Evolutionary conservation across 176 grass and related monocot genomes (phyloP), one percentile per base, ranked within the genome.

Genomic region (Cymbopogon citratus): DNA sequence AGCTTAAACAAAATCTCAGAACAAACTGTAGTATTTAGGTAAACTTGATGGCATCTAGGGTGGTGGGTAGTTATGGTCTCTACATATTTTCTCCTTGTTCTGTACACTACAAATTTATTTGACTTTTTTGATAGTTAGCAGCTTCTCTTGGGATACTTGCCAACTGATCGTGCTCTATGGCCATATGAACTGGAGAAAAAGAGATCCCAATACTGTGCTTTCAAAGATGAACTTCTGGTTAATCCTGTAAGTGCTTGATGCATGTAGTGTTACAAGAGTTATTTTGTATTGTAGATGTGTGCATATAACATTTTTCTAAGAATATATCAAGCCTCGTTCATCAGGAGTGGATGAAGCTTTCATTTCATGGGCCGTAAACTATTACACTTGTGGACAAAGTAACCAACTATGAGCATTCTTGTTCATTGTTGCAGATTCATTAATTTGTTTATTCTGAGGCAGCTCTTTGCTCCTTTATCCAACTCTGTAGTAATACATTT

Each of bases 121-220:
- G 74, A 89, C 61, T 91, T 91, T 89, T 78, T 87, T 90, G 89
- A 85, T 98, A 95, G 92, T 86, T 81, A 93, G 85, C 96, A 95
- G 96, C 90, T 98, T 88, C 91, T 98, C 21, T 91, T 98, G 91
- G 96, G 92, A 66, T 95, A 95, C 78, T 86, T 98, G 73, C 92
- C 92, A 64, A 83, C 57, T 80, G 96, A 98, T 85, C 90, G 64
- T 74, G 80, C 91, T 35, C 62, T 98, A 49, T 98, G 96, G 96
- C 18, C 82, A 9, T 91, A 93, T 74, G 96, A 98, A 85, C 88
- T 95, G 91, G 96, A 91, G 73, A 98, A 93, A 87, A 98, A 91
- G 66, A 87, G 82, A 6, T 93, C 82, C 46, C 96, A 93, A 44
- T 98, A 98, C 48, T 71, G 87, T 68, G 87, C 76, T 82, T 95